phyloP scores from a whole-genome alignment of 495 filamentous ascomycete species.

The Annulohypoxylon nitens region DNA sequence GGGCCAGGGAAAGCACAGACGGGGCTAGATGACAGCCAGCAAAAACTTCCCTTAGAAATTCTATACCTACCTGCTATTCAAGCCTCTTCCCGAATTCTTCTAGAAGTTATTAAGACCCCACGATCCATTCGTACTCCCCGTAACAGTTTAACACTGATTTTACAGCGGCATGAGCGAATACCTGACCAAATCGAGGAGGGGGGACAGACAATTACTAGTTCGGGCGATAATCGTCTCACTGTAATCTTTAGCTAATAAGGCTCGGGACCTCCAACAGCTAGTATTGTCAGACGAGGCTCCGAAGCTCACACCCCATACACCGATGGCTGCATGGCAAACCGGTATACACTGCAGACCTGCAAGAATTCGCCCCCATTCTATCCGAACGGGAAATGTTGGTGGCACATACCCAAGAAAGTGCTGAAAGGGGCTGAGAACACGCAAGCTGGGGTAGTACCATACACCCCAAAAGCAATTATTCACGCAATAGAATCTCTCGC shows the following conservation, averaged over 20 bases:
- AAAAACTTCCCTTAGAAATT: no score
- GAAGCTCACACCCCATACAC: neutral
- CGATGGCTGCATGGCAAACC: neutral
- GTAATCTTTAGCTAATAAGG: neutral
- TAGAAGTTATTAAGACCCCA: no score
- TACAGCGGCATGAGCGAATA: neutral
- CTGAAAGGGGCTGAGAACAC: neutral
- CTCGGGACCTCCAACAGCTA: neutral
- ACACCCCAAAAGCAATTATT: constrained; percentile 1
- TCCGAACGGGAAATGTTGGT: neutral
- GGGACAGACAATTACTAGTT: neutral
- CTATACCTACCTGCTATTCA: no score
- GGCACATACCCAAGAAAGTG: neutral
- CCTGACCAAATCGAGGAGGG: neutral
- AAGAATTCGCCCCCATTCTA: neutral
- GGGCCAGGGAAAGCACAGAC: neutral
- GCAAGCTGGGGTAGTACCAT: neutral
- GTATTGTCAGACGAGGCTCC: neutral
- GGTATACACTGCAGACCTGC: neutral
- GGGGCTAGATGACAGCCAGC: no score
- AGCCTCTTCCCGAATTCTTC: no score
- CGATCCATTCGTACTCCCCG: no score
- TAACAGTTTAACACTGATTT: no score
- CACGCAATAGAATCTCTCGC: neutral
- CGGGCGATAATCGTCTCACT: neutral